Base-by-base conservation (phyloP, 2,329 filamentous ascomycete genomes). In the Cryphonectria carpinicola region DNA sequence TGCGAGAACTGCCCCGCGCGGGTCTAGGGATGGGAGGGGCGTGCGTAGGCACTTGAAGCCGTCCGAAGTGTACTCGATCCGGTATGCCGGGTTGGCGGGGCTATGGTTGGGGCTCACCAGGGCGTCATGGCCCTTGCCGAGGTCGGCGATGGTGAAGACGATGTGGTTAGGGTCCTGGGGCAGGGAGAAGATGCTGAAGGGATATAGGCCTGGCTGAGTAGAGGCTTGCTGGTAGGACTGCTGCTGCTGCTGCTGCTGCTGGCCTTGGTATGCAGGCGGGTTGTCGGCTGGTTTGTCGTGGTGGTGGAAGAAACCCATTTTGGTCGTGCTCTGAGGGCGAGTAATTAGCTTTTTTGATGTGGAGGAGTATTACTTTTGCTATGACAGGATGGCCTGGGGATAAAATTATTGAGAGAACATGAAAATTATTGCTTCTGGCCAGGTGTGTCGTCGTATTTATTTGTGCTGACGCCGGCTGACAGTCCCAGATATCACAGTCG, bases 271-370 rank as follows among this genome's bases (percentile, higher is more conserved):
- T 39, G 61, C 37, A n/a, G 61, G 61, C 14, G 63, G 63, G 41
- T 52, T 32, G 25, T 65, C 28, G 39, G 63, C 13, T 35, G n/a
- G 25, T n/a, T 65, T 65, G 1, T 65, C 63, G 43, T 65, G 63
- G 43, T 65, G 63, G 28, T 65, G 63, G 43, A 65, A 65, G 63
- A 65, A 65, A 17, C 63, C 63, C 63, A 65, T 65, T 35, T 39
- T 65, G 63, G 32, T 35, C 17, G 43, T 64, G 56, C 11, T 32
- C 6, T 60, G 56, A 35, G 17, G 28, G 25, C 17, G 25, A 32
- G 22, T 10, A 2, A 49, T 32, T 32, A 13, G 35, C n/a, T 13
- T 28, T 41, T 11, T 43, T 13, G 61, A 63, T 41, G 22, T 63
- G 17, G 25, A 6, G 25, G 25, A 6, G 13, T 61, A 19, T 17